Evolutionary conservation across 228 moss, liverwort and hornwort species (phyloP).

Genomic region (Sphagnum fallax): DNA sequence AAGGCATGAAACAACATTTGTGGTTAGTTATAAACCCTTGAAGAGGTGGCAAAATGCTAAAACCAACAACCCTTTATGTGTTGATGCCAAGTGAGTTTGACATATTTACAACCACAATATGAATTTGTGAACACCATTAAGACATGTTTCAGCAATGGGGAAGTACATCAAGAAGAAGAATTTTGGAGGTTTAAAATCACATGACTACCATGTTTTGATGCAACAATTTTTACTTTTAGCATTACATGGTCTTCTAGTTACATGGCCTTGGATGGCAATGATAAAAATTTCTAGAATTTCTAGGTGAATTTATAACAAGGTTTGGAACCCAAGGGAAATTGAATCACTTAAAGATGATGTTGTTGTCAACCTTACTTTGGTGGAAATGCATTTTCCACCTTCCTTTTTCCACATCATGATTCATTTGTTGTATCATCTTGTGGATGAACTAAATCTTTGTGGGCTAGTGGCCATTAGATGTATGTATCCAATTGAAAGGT

Average conservation of each 20-base stretch:
- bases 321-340: background rate
- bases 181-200: too few relatives aligned
- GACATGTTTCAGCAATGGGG: background rate
- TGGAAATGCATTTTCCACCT: background rate
- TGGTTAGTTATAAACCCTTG: background rate
- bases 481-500: background rate
- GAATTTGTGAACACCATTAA: background rate
- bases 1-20: background rate
- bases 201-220: too few relatives aligned
- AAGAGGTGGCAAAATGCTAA: background rate
- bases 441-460: background rate
- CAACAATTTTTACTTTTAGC: background rate
- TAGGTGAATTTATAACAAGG: background rate
- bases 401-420: background rate
- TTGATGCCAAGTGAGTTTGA: background rate
- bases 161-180: background rate
- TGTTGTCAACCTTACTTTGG: background rate
- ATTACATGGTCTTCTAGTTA: background rate
- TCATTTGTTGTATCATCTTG: conserved; percentile 1
- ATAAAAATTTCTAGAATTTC: background rate
- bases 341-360: background rate
- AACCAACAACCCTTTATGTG: background rate
- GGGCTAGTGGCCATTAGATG: background rate
- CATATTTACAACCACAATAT: background rate
- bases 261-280: background rate